Base-by-base conservation (phyloP, 352 stramenopile species). In the Phytophthora citrophthora region DNA sequence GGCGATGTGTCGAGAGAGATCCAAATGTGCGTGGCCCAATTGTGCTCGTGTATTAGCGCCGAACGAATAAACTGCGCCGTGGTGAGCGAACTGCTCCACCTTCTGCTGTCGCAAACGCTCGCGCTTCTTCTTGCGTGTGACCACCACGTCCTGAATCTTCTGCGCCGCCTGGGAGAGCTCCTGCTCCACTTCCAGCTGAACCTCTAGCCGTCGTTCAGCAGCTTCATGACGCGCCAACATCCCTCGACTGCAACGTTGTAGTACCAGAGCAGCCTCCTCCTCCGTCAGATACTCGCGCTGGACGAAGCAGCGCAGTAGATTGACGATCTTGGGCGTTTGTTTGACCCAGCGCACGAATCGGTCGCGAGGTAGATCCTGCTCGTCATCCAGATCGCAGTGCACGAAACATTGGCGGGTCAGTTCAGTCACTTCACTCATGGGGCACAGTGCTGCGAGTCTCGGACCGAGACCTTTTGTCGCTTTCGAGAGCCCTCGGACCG, bases 321-420 rank as follows among this genome's bases (percentile, higher is more conserved):
- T 91, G 0, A 89, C 77, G 48, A 91, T 76, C 68, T 93, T 91
- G 2, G 82, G 84, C 0, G 82, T 91, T n/a, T 86, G 78, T 31
- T 77, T 76, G 32, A 86, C 74, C 84, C 84, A 91, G 8, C 78
- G 44, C 0, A 90, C 46, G 31, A 91, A 93, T 7, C 61, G 44
- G 10, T 79, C 61, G 11, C 79, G 78, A 6, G 78, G 56, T 9
- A 93, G 45, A 53, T 91, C 82, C 47, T 91, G 78, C 54, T 90
- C 81, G 26, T 84, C 68, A 18, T 93, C 82, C 5, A 93, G 64
- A 39, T 90, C 82, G 41, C 80, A 88, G 32, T 88, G 62, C 16
- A 68, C 59, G 39, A 90, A 93, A 49, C 84, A 91, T 40, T 91
- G 82, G 5, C 64, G 58, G 20, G 82, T 81, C 12, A 93, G 77